Evolutionary conservation across 371 early-diverging fungal species (phyloP), one percentile per base, ranked within the genome.

Genomic region (Lichtheimia hyalospora): DNA sequence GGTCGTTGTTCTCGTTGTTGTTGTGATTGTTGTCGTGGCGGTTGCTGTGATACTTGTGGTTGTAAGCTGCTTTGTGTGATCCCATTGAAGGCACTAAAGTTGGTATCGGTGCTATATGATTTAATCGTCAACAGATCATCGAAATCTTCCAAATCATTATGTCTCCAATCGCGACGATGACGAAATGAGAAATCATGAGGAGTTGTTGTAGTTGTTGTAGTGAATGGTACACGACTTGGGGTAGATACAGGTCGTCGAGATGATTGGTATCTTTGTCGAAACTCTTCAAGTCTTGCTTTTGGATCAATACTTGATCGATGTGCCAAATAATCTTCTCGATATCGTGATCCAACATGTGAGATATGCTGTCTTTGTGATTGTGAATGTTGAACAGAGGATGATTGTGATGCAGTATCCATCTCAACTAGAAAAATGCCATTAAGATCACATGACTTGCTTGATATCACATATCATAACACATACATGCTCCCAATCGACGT

Each of bases 31-130:
- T 49, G 50, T 3, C 24, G 50, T 25, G 3, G 50, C 24, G 21
- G 50, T 24, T 51, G 51, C 21, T 51, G 51, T 51, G 16, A 21
- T 51, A 8, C 16, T 46, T n/a, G 20, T 0, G 46, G 46, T 10
- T 46, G n/a, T 46, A 18, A 1, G n/a, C 46, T 46, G 20, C n/a
- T 46, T 51, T 51, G 51, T 24, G 20, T 51, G 15, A 21, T 5
- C 0, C 12, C 3, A 15, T 18, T 25, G 21, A 60, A 60, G 27
- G 2, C 51, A 14, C 46, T 63, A 43, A 63, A 63, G 21, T 63
- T 48, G 10, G 66, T 60, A 39, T 65, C 60, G 8, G 57, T 34
- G 18, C 50, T 42, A 23, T 60, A 65, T 6, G 55, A 42, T 12
- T 57, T 54, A 1, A 42, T 40, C 2, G 61, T 49, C 13, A 65